Base-by-base conservation (phyloP, 2,329 filamentous ascomycete genomes). In the Diaporthe citriasiana region DNA sequence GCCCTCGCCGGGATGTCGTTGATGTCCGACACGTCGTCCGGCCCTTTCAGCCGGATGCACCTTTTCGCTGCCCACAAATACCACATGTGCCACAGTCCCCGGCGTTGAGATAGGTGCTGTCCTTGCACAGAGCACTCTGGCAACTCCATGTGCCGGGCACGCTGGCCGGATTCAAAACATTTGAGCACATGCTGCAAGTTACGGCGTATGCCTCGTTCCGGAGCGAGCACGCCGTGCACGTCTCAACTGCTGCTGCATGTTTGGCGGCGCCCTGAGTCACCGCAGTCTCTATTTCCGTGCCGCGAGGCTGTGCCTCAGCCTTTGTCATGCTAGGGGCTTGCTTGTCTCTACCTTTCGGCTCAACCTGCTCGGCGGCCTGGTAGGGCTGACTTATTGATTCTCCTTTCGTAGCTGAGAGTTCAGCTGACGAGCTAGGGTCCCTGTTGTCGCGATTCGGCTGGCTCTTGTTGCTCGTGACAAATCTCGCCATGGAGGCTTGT, bases 31-130 rank as follows among this genome's bases (percentile, higher is more conserved):
- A 75, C 60, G 57, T 68, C 51, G 70, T 53, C 38, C 33, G 30
- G n/a, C 40, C 47, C 42, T 30, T 51, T 72, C 69, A 74, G 4
- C n/a, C 50, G 9, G 40, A 15, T 35, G 38, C 47, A 40, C 78
- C 82, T 77, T 81, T 84, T 77, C 73, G 73, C 55, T 82, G 82
- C 25, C 91, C 92, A 79, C 93, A 96, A 7, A 94, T 82, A 4
- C 93, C 93, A 80, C 94, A 96, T 0, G 91, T 81, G 9, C 91
- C 92, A 76, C 87, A 90, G 81, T 95, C 93, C 1, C 88, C 90
- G 15, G 92, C 87, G 79, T 95, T 96, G 70, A 92, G 79, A 80
- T 94, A 96, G 27, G 78, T 75, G 59, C 86, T 89, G 17, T 83
- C 86, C 74, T 82, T 82, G 80, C 94, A 96, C 3, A 83, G 77